These are phyloP conservation scores for Russula earlei DNA, from an alignment of 768 basidiomycete species.

Conservation along the genomic window DNA sequence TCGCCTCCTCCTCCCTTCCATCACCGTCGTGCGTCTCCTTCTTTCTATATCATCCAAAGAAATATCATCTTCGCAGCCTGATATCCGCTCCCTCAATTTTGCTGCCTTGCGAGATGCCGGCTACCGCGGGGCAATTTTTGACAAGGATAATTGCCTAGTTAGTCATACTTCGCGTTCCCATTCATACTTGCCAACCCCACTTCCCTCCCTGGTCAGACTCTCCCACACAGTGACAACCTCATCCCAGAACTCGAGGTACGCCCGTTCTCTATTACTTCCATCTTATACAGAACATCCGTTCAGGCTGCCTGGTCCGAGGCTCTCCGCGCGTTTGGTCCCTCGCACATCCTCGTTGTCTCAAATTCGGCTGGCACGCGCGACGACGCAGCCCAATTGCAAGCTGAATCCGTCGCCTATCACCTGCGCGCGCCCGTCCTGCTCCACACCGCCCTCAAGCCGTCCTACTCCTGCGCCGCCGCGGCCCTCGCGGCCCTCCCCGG, in stretches of 20 bases:
- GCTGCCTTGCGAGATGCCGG: slow-evolving; percentile 58
- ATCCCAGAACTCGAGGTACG: slow-evolving; percentile 65
- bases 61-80: slow-evolving; percentile 38
- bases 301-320: slow-evolving; percentile 74
- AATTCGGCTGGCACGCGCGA: slow-evolving; percentile 85
- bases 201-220: slow-evolving; percentile 44
- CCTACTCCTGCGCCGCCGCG: slow-evolving; percentile 60
- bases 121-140: slow-evolving; percentile 85
- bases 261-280: neutral
- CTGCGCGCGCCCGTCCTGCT: slow-evolving; percentile 76
- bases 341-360: slow-evolving; percentile 82
- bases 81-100: slow-evolving; percentile 82
- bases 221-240: slow-evolving; percentile 66
- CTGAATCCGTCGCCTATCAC: slow-evolving; percentile 74
- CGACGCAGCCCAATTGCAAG: slow-evolving; percentile 77
- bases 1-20: slow-evolving; percentile 54
- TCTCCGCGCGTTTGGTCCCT: slow-evolving; percentile 59
- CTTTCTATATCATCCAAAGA: neutral
- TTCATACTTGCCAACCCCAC: slow-evolving; percentile 41
- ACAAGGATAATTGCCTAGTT: slow-evolving; percentile 97
- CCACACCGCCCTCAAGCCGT: slow-evolving; percentile 72
- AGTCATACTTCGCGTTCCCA: neutral
- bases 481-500: slow-evolving; percentile 41
- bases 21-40: slow-evolving; percentile 56
- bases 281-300: neutral